Percentiles rank a stretch among this genome's conserved stretches.
Conservation (phyloP, 139 green algal genomes). For the Closterium sp. region DNA sequence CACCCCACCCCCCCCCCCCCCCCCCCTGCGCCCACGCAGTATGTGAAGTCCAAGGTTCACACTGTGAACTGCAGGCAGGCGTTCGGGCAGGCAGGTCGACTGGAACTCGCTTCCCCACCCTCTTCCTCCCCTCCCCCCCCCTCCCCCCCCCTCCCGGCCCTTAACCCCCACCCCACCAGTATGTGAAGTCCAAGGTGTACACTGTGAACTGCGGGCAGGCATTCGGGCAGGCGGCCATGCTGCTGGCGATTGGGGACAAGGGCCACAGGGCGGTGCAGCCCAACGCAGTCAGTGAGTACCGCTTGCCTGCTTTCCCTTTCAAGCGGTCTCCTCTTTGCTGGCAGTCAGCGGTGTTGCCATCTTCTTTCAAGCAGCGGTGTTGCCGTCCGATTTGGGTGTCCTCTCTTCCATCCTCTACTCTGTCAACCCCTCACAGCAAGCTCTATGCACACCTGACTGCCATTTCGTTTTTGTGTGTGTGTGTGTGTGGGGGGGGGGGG, state of each 20-base stretch:
- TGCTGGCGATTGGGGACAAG: slow-evolving; percentile 87
- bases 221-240: slow-evolving; percentile 87
- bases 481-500: no score
- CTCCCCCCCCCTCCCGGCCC: background rate
- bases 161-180: slow-evolving; percentile 27
- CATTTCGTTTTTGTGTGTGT: background rate
- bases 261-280: slow-evolving; percentile 82
- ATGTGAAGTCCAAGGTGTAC: slow-evolving; percentile 67
- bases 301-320: background rate
- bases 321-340: no score
- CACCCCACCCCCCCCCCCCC: no score
- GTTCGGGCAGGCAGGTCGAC: slow-evolving; percentile 84
- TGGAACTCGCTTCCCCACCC: slow-evolving; percentile 39
- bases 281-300: slow-evolving; percentile 65
- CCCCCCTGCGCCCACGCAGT: slow-evolving; percentile 25
- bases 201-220: slow-evolving; percentile 82
- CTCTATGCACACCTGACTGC: no score
- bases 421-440: no score
- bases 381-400: no score
- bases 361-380: no score
- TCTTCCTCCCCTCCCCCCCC: background rate
- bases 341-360: no score
- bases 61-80: slow-evolving; percentile 54
- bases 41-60: slow-evolving; percentile 67
- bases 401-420: no score